A percentile compares a stretch with the other conserved stretches of the same genome.
Conservation (phyloP, 345 rosid species). For the Lumnitzera racemosa region DNA sequence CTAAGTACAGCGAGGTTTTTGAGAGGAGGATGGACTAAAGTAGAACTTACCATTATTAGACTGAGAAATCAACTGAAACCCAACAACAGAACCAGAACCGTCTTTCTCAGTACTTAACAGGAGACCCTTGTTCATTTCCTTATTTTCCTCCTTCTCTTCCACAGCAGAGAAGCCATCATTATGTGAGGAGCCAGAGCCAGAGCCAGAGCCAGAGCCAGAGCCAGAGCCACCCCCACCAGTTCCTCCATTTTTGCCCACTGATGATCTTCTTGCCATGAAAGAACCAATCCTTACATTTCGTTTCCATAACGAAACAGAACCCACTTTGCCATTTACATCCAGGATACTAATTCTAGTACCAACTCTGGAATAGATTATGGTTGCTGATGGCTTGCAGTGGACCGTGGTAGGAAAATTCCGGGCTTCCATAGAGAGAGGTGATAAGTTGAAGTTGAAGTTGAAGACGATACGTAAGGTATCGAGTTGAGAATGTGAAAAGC, state of each 20-base stretch:
- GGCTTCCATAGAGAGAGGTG: slow-evolving; percentile 9
- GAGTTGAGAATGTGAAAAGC: too few species aligned
- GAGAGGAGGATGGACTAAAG: too few species aligned
- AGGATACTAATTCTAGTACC: not conserved
- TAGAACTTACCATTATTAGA: slow-evolving; percentile 20
- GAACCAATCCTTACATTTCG: not conserved
- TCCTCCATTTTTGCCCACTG: not conserved
- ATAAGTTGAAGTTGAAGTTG: not conserved
- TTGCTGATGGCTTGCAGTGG: not conserved
- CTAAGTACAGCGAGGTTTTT: too few species aligned
- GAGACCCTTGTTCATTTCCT: slow-evolving; percentile 21
- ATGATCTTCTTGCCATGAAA: slow-evolving; percentile 1
- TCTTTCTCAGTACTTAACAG: slow-evolving; percentile 49
- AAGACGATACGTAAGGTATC: not conserved
- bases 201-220: too few species aligned
- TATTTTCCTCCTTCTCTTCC: slow-evolving; percentile 13
- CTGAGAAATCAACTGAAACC: slow-evolving; percentile 48
- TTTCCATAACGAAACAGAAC: not conserved
- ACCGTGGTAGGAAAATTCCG: not conserved
- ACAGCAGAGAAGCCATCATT: slow-evolving; percentile 18
- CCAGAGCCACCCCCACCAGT: not conserved
- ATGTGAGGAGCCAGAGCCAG: not conserved
- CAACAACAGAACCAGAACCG: slow-evolving; percentile 52
- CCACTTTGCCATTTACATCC: not conserved
- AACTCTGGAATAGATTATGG: too few species aligned